Conservation (phyloP, 2,329 filamentous ascomycete genomes). For the Sporothrix euskadiensis region DNA sequence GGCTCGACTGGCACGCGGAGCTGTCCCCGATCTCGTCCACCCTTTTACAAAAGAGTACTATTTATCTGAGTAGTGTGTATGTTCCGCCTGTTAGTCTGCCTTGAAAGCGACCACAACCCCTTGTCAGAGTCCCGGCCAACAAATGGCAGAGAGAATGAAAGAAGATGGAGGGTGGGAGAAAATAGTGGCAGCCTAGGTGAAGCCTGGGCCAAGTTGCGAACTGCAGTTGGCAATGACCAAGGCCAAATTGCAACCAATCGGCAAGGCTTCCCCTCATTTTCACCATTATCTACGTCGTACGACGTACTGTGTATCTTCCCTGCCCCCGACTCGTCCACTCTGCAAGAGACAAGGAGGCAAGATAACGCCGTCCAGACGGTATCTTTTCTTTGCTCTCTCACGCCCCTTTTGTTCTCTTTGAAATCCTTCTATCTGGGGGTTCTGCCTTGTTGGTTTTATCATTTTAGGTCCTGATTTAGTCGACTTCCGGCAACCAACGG, state of each 20-base stretch:
- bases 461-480: background rate
- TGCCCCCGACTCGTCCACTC: background rate
- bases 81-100: constrained; percentile 20
- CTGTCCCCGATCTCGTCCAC: background rate
- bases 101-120: background rate
- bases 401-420: background rate
- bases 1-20: background rate
- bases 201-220: background rate
- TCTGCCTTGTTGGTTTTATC: constrained; percentile 14
- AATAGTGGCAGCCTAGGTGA: constrained; percentile 6
- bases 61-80: no score
- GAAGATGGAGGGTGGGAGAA: constrained; percentile 3
- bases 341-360: background rate
- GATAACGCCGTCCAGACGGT: background rate
- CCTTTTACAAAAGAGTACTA: background rate
- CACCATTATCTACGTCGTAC: background rate
- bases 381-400: background rate
- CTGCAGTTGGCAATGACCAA: background rate
- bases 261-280: constrained; percentile 15
- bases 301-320: no score
- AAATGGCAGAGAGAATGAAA: background rate
- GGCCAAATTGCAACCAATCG: background rate
- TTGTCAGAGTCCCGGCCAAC: background rate
- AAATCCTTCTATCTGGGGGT: background rate
- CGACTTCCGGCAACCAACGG: constrained; percentile 20